Evolutionary conservation across 345 rosid species (phyloP), one percentile per base, ranked within the genome.

Genomic region (Lagerstroemia speciosa): DNA sequence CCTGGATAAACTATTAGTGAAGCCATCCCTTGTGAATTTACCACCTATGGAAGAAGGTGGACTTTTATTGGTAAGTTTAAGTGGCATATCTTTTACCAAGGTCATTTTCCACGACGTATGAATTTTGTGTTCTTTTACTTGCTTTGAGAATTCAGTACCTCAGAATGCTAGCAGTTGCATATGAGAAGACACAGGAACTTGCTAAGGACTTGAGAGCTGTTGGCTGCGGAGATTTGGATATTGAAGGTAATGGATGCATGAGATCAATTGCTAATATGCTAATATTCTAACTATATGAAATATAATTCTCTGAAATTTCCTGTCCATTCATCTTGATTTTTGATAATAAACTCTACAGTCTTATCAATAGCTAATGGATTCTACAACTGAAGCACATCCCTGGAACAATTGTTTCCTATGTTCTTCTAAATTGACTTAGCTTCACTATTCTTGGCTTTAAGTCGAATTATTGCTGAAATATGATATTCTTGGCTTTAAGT

Each of bases 151-250:
- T 79, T 79, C 84, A 95, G 99, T 92, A 95, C 83, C 91, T 95
- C 67, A 90, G 99, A 84, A 87, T 95, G 93, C 85, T 95, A 65
- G 93, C 96, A 29, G 97, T 95, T 74, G 88, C 93, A 61, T 92
- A 95, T 76, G 99, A 92, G 90, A 95, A 90, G 84, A 92, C 99
- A 5, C 89, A 87, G 71, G 99, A 92, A 80, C 96, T 95, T 83
- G 90, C 97, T 65, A 90, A 90, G 80, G 97, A 90, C 72, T 90
- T 95, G 70, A 89, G 83, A 74, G 82, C 92, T 52, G 96, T 92
- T 73, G 99, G 99, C 75, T 95, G 99, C 26, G 97, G 99, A 76
- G 99, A 92, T 80, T 85, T 92, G 82, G 97, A 92, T 84, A 85
- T 95, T 81, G 98, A 92, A 79, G 99, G 98, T 95, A 81, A 79